Conservation (phyloP, 495 filamentous ascomycete species). For the Talaromyces nanjingensis region DNA sequence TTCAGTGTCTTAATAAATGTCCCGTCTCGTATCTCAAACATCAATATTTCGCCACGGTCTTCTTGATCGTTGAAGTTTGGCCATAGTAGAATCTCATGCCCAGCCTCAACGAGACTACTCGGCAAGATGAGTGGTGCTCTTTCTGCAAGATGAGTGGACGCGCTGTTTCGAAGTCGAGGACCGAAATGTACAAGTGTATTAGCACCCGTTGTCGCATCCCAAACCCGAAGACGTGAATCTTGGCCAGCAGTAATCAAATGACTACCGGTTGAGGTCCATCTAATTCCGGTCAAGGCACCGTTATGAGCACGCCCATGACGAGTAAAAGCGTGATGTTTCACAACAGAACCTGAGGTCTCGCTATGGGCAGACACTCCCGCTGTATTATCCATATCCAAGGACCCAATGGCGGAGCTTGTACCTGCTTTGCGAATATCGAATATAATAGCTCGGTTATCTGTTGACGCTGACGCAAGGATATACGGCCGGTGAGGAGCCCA, state of each 20-base stretch:
- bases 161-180: slow-evolving; percentile 61
- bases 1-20: slow-evolving; percentile 62
- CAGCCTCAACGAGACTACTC: slow-evolving; percentile 35
- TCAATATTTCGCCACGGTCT: slow-evolving; percentile 54
- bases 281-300: slow-evolving; percentile 72
- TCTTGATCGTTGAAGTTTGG: slow-evolving; percentile 63
- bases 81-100: slow-evolving; percentile 62
- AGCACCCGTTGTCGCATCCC: slow-evolving; percentile 69
- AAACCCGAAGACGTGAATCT: slow-evolving; percentile 75
- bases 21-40: slow-evolving; percentile 69
- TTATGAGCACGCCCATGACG: slow-evolving; percentile 56
- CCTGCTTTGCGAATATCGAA: slow-evolving; percentile 79
- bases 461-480: slow-evolving; percentile 68
- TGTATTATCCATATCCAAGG: slow-evolving; percentile 76
- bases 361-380: slow-evolving; percentile 43
- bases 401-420: slow-evolving; percentile 52
- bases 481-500: slow-evolving; percentile 78
- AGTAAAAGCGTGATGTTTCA: slow-evolving; percentile 39
- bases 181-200: slow-evolving; percentile 83
- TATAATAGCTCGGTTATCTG: slow-evolving; percentile 70
- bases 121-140: slow-evolving; percentile 57
- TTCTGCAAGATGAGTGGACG: slow-evolving; percentile 49
- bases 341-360: slow-evolving; percentile 18
- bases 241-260: slow-evolving; percentile 73
- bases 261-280: slow-evolving; percentile 72